A percentile compares a stretch with the other conserved stretches of the same genome.
Evolutionary conservation across 1,284 basidiomycete genomes (phyloP).

Genomic region (Tranzscheliella williamsii): DNA sequence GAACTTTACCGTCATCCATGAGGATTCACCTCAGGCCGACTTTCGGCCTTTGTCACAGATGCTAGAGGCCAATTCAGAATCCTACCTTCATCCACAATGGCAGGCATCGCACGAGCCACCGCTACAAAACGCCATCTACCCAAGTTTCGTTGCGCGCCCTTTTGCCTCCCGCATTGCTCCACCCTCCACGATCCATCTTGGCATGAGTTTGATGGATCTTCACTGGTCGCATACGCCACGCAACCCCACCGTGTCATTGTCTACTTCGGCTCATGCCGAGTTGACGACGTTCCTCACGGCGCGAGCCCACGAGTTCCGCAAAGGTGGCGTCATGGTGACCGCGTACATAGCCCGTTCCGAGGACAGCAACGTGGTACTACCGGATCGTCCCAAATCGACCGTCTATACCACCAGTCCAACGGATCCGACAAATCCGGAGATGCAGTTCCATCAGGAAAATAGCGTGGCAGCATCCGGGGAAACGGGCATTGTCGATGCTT

Average conservation of each 20-base stretch:
- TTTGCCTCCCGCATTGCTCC: slow-evolving; percentile 61
- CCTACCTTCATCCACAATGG: slow-evolving; percentile 56
- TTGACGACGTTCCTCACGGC: slow-evolving; percentile 60
- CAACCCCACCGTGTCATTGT: slow-evolving; percentile 49
- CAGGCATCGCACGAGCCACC: slow-evolving; percentile 42
- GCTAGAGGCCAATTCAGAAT: slow-evolving; percentile 53
- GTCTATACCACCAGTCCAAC: slow-evolving; percentile 13
- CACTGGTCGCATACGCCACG: slow-evolving; percentile 61
- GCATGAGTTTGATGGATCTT: slow-evolving; percentile 61
- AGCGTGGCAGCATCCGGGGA: background rate
- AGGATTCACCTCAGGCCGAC: slow-evolving; percentile 56
- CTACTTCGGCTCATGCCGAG: slow-evolving; percentile 61
- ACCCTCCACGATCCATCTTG: slow-evolving; percentile 56
- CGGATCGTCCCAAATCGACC: slow-evolving; percentile 31
- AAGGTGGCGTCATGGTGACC: slow-evolving; percentile 60
- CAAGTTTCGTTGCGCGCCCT: slow-evolving; percentile 54
- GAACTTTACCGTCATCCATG: slow-evolving; percentile 60
- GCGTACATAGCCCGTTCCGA: slow-evolving; percentile 61
- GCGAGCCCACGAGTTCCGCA: slow-evolving; percentile 61
- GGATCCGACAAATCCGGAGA: background rate
- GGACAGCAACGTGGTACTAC: slow-evolving; percentile 32
- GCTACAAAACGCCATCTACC: slow-evolving; percentile 57
- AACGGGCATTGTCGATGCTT: background rate
- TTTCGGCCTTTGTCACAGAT: slow-evolving; percentile 56
- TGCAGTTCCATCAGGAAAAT: slow-evolving; percentile 1